Evolutionary conservation across 495 filamentous ascomycete species (phyloP), one percentile per base, ranked within the genome.

Genomic region (Trichocladium antarcticum): DNA sequence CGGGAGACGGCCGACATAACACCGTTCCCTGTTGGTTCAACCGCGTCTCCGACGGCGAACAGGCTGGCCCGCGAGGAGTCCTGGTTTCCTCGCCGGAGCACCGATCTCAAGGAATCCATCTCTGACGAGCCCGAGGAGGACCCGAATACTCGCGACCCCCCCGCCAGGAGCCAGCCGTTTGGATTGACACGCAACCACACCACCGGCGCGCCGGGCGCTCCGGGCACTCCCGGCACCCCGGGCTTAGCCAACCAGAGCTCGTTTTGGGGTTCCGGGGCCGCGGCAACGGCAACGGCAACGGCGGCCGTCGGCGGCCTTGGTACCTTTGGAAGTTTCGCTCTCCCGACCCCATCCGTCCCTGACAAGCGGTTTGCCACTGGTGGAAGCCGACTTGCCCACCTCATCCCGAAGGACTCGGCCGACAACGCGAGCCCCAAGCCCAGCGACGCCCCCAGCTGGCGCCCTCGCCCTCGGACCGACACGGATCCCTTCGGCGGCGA

Each of bases 1-100:
- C 82, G 92, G 48, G 88, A 95, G 65, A 89, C 89, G n/a, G 76
- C 77, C 22, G 93, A 97, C 54, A 82, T 83, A 28, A 80, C 85
- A 57, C 72, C 77, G 15, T 78, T 83, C 62, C 75, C 79, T 47
- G 71, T 73, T 16, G 57, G 47, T 9, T 59, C 62, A n/a, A 42
- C 76, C 22, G 60, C 68, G 11, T 74, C 79, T 7, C 72, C 81
- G n/a, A 64, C 70, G 5, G 68, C 66, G 12, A 70, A 68, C 29
- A 66, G 74, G 16, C 76, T 78, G 27, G 37, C 61, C 6, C 68
- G 70, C 35, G 74, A 77, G 6, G 74, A 76, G 14, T 43, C 57
- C 29, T 78, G 93, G 51, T 68, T 88, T 41, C 73, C 82, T 37
- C 82, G 92, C 47, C 84, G 85, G 54, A 87, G 81, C 40, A 84